Percentiles rank a stretch among this genome's conserved stretches.
Evolutionary conservation across 768 basidiomycete species (phyloP).

Genomic region (Boletus subcaerulescens): DNA sequence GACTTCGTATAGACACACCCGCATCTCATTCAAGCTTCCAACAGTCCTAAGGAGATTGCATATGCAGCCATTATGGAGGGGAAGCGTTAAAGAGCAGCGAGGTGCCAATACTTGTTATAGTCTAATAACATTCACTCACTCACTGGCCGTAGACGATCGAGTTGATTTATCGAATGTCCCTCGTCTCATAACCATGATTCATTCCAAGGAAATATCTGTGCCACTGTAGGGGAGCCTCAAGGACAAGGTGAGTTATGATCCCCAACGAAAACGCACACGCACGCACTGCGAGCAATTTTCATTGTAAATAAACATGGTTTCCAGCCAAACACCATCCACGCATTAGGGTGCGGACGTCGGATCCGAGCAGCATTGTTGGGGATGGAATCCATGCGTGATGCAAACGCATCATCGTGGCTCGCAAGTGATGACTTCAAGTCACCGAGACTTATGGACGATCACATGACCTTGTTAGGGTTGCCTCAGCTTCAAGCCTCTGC

Average conservation of each 20-base stretch:
- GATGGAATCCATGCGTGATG: neutral
- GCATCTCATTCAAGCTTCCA: neutral
- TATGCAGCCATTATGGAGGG: neutral
- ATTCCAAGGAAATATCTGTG: neutral
- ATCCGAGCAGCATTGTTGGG: neutral
- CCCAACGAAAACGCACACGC: neutral
- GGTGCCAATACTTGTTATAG: neutral
- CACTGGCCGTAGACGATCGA: constrained; percentile 8
- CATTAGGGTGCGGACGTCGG: neutral
- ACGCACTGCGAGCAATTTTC: neutral
- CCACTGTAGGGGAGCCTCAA: constrained; percentile 6
- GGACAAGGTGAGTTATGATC: constrained; percentile 16
- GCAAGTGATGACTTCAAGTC: neutral
- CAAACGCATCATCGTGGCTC: neutral
- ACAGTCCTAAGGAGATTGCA: neutral
- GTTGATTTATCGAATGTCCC: neutral
- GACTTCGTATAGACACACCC: constrained; percentile 1
- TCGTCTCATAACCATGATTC: neutral
- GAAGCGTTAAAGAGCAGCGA: neutral
- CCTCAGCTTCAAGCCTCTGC: neutral
- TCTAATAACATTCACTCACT: neutral
- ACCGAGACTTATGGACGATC: neutral
- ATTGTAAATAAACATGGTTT: neutral
- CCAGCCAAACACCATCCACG: neutral
- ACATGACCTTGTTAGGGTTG: neutral